Evolutionary conservation across 2,329 filamentous ascomycete species (phyloP).

Genomic region (Claviceps sp.): DNA sequence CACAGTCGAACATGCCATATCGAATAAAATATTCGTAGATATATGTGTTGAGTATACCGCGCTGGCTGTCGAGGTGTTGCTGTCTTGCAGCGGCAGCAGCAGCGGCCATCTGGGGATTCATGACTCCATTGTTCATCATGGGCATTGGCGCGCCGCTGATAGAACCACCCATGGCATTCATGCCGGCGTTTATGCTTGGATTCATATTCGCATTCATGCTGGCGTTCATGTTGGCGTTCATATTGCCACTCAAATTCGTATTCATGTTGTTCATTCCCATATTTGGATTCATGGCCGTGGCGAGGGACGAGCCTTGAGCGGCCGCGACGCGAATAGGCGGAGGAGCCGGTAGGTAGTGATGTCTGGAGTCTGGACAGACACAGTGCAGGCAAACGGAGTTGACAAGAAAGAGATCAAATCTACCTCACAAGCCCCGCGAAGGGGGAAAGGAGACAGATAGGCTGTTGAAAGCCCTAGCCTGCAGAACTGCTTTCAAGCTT

Average conservation of each 20-base stretch:
- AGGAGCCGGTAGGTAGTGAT: conserved; percentile 6
- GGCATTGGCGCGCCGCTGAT: conserved; percentile 47
- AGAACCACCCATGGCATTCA: conserved; percentile 55
- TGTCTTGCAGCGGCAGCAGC: conserved; percentile 21
- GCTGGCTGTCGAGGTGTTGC: conserved; percentile 32
- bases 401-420: conserved; percentile 6
- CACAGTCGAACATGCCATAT: conserved; percentile 71
- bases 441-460: conserved; percentile 4
- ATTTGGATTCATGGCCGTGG: conserved; percentile 43
- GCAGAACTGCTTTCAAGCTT: conserved; percentile 1
- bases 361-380: background rate
- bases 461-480: conserved; percentile 16
- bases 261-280: conserved; percentile 50
- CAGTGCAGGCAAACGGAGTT: conserved; percentile 9
- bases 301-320: conserved; percentile 6
- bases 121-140: conserved; percentile 49
- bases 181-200: conserved; percentile 49
- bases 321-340: conserved; percentile 6
- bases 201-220: conserved; percentile 31
- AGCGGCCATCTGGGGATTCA: conserved; percentile 22
- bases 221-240: no score
- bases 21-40: conserved; percentile 89
- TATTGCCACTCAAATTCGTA: no score
- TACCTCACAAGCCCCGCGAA: conserved; percentile 4
- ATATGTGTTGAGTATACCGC: conserved; percentile 62